Base-by-base conservation (phyloP, 441 rosid genomes). In the Corymbia citriodora region DNA sequence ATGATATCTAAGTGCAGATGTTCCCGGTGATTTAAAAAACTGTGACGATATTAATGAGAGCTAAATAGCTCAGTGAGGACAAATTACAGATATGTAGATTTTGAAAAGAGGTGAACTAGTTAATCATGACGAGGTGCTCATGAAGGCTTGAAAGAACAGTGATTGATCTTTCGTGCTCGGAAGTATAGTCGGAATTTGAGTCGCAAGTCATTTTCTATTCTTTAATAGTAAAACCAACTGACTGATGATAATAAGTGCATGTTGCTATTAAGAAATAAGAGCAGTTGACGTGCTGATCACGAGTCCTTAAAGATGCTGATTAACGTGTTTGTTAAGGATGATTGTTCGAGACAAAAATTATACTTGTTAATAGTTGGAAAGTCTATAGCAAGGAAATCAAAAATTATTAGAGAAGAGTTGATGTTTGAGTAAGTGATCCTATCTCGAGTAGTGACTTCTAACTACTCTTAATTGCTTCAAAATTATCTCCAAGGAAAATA, bases 381-480 rank as follows among this genome's bases (percentile, higher is more conserved):
- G 63, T 4, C 63, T 1, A 57, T 9, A 2, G 23, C 1, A 2
- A 0, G 63, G 1, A 12, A 57, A 57, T 57, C 29, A 2, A 57
- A 57, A 57, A 57, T 3, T 57, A 1, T 21, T 0, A 4, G 29
- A 57, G 12, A 57, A 57, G 23, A 57, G 3, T 57, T 57, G 1
- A 57, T 57, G 63, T 57, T 57, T 1, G 2, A 57, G 63, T 12
- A 57, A 57, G 25, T 6, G 1, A 57, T 57, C 63, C 13, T 23
- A 57, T 57, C 29, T 57, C 1, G 29, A 57, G 2, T 23, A 10
- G 13, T 12, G 10, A 5, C 29, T 57, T 6, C 29, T 57, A 10
- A 57, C 1, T 23, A 23, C 63, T 57, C 25, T 57, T 57, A 57
- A 23, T 6, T 57, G 3, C 29, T 23, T 1, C 63, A 23, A 57